A percentile compares a stretch with the other conserved stretches of the same genome.
phyloP scores from a whole-genome alignment of 2,329 filamentous ascomycete species.

The Elsinoe ampelina region DNA sequence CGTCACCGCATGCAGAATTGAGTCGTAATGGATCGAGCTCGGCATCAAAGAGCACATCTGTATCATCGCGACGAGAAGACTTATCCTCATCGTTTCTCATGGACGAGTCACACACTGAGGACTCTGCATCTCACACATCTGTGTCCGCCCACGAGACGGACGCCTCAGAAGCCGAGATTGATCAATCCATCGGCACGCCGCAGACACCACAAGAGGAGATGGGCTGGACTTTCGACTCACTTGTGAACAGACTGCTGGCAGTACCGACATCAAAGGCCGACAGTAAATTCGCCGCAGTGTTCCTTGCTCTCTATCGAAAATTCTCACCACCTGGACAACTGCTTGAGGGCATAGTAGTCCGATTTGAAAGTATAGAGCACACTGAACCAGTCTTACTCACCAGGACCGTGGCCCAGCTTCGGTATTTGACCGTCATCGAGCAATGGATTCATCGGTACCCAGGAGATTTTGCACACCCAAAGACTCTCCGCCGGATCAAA shows the following conservation, averaged over 20 bases:
- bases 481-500: slow-evolving; percentile 61
- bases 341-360: slow-evolving; percentile 65
- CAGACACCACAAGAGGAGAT: slow-evolving; percentile 46
- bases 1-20: slow-evolving; percentile 1
- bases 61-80: slow-evolving; percentile 32
- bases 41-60: slow-evolving; percentile 11
- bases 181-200: slow-evolving; percentile 20
- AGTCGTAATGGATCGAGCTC: slow-evolving; percentile 11
- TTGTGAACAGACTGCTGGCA: slow-evolving; percentile 75
- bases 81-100: slow-evolving; percentile 50
- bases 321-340: slow-evolving; percentile 76
- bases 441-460: slow-evolving; percentile 88
- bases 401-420: slow-evolving; percentile 70
- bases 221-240: slow-evolving; percentile 44
- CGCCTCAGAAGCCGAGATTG: slow-evolving; percentile 54
- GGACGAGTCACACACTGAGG: slow-evolving; percentile 48
- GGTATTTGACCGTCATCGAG: slow-evolving; percentile 73
- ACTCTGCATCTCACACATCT: slow-evolving; percentile 13
- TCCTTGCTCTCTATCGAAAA: slow-evolving; percentile 86
- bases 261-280: slow-evolving; percentile 80
- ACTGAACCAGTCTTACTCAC: slow-evolving; percentile 61
- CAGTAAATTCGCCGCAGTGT: slow-evolving; percentile 77
- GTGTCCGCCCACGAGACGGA: slow-evolving; percentile 42
- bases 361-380: slow-evolving; percentile 61
- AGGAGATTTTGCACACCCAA: slow-evolving; percentile 77